Percentiles rank a stretch among this genome's conserved stretches.
phyloP scores from a whole-genome alignment of 176 grass and related monocot species.

The Melocanna baccifera region DNA sequence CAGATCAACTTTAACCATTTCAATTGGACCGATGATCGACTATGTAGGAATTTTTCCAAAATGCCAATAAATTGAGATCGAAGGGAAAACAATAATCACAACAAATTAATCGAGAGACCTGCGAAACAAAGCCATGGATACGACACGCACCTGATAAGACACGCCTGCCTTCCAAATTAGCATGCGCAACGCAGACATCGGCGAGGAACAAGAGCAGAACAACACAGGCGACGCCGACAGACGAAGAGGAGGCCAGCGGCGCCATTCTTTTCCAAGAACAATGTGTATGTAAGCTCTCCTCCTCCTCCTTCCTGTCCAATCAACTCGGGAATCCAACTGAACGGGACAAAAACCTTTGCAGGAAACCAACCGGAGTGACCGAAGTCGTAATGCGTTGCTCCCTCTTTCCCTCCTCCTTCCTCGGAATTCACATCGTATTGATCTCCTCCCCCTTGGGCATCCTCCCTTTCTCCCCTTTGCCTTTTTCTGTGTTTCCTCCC shows the following conservation, averaged over 20 bases:
- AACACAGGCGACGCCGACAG: constrained; percentile 6
- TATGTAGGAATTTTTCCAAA: not conserved
- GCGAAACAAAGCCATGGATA: not conserved
- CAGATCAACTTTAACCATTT: too few species aligned
- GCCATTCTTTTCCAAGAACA: not conserved
- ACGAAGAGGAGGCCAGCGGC: constrained; percentile 18
- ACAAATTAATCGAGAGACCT: not conserved
- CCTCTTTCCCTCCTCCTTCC: not conserved
- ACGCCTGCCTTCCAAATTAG: not conserved
- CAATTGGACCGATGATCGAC: not conserved
- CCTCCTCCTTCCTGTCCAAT: not conserved
- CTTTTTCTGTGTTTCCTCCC: constrained; percentile 12
- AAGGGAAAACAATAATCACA: not conserved
- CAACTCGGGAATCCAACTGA: not conserved
- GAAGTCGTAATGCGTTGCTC: not conserved
- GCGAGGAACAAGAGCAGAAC: constrained; percentile 21
- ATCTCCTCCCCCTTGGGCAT: not conserved
- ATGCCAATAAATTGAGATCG: not conserved
- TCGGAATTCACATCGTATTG: not conserved
- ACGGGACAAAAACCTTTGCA: not conserved
- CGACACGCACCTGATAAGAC: constrained; percentile 25
- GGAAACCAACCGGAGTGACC: not conserved
- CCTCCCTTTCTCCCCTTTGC: not conserved
- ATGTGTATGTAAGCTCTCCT: not conserved
- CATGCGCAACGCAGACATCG: not conserved